A percentile compares a stretch with the other conserved stretches of the same genome.
These are phyloP conservation scores for Arthroderma sp. DNA, from an alignment of 2,329 filamentous ascomycete species.

Conservation along the genomic window DNA sequence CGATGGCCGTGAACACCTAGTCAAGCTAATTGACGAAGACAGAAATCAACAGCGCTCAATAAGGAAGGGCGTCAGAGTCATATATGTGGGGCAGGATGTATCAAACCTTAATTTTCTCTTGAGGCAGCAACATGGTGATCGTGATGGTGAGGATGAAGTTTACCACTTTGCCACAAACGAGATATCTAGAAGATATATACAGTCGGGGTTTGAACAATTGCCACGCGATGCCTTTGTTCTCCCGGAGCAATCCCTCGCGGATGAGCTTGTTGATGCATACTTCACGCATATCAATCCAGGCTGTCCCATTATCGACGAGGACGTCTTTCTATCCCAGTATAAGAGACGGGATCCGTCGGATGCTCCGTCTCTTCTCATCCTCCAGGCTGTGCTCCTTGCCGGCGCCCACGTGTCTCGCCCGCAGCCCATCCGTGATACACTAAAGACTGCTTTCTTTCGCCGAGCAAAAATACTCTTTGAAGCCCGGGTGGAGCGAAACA, in stretches of 20 bases:
- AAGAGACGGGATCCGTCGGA: conserved; percentile 32
- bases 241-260: conserved; percentile 35
- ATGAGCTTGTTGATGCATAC: conserved; percentile 39
- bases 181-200: conserved; percentile 30
- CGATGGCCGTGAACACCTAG: conserved; percentile 31
- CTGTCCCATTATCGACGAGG: conserved; percentile 41
- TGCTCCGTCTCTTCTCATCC: conserved; percentile 35
- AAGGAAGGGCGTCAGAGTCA: conserved; percentile 35
- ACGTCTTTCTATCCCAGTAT: conserved; percentile 39
- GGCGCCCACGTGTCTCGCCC: conserved; percentile 38
- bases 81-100: conserved; percentile 43
- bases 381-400: conserved; percentile 39
- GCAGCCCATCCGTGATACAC: conserved; percentile 29
- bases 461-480: conserved; percentile 43
- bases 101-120: conserved; percentile 45
- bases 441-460: conserved; percentile 38
- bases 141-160: conserved; percentile 28
- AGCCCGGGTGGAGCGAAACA: conserved; percentile 40
- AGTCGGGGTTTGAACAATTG: conserved; percentile 32
- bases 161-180: conserved; percentile 33
- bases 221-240: conserved; percentile 37
- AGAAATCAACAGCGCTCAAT: conserved; percentile 34
- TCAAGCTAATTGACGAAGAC: conserved; percentile 39
- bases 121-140: conserved; percentile 34
- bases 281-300: conserved; percentile 39